A percentile compares a stretch with the other conserved stretches of the same genome.
Evolutionary conservation across 805 yeast genomes (phyloP).

Genomic region (Candida lessepsii): DNA sequence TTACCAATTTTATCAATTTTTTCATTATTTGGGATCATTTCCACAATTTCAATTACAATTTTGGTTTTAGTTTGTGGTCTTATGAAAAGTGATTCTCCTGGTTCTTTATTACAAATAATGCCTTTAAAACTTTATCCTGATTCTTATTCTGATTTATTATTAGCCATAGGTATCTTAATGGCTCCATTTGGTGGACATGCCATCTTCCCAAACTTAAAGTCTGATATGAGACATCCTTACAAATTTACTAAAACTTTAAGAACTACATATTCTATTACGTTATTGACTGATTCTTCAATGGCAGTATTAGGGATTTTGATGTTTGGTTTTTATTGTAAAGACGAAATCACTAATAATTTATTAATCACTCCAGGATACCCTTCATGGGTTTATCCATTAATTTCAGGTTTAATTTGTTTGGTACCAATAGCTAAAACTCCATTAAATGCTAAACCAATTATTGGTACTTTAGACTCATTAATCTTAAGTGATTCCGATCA

Average conservation of each 20-base stretch:
- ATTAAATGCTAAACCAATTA: constrained; percentile 76
- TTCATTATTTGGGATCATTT: constrained; percentile 18
- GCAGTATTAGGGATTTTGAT: constrained; percentile 64
- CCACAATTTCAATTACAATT: constrained; percentile 52
- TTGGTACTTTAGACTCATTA: constrained; percentile 64
- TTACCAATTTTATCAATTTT: constrained; percentile 63
- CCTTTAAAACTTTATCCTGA: constrained; percentile 68
- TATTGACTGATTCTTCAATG: constrained; percentile 58
- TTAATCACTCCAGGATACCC: constrained; percentile 50
- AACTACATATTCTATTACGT: constrained; percentile 59
- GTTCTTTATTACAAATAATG: constrained; percentile 66
- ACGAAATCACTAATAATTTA: constrained; percentile 52
- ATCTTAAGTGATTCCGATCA: constrained; percentile 30
- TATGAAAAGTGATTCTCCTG: constrained; percentile 60
- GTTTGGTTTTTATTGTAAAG: constrained; percentile 51
- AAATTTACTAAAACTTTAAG: constrained; percentile 54
- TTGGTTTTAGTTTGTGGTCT: constrained; percentile 64
- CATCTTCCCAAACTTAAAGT: constrained; percentile 71
- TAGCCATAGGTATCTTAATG: constrained; percentile 63
- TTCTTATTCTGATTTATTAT: constrained; percentile 47
- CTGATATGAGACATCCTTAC: constrained; percentile 72
- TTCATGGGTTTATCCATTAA: constrained; percentile 41
- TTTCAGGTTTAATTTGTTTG: constrained; percentile 72
- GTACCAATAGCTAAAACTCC: constrained; percentile 86
- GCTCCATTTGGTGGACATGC: constrained; percentile 89